Percentiles rank a stretch among this genome's conserved stretches.
Evolutionary conservation across 495 filamentous ascomycete genomes (phyloP).

Genomic region (Emericellopsis terricola): DNA sequence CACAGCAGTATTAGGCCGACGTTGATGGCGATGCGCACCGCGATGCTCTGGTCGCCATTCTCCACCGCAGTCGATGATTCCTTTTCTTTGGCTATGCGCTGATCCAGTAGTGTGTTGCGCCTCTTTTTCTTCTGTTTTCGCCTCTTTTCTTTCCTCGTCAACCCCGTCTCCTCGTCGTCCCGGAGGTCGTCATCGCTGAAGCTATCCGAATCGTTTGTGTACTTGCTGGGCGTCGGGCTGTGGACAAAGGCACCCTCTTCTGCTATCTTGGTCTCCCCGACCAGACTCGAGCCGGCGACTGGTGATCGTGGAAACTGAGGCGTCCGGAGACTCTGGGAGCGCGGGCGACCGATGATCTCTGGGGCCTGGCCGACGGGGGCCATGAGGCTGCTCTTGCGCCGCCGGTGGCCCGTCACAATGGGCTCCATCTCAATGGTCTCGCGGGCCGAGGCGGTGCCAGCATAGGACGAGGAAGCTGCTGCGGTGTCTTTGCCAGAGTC

Average conservation of each 20-base stretch:
- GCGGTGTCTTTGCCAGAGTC: not conserved
- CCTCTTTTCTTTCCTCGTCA: slow-evolving; percentile 53
- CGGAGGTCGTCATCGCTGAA: slow-evolving; percentile 52
- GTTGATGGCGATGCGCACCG: slow-evolving; percentile 53
- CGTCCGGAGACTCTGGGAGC: slow-evolving; percentile 30
- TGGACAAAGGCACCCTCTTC: slow-evolving; percentile 15
- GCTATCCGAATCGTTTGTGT: slow-evolving; percentile 10
- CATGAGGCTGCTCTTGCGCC: slow-evolving; percentile 40
- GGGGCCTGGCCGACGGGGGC: slow-evolving; percentile 10
- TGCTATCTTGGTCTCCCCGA: slow-evolving; percentile 18
- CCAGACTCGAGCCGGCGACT: slow-evolving; percentile 14
- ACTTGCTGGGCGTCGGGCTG: not conserved
- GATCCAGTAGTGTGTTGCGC: slow-evolving; percentile 54
- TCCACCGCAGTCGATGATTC: slow-evolving; percentile 41
- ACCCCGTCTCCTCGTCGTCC: slow-evolving; percentile 78
- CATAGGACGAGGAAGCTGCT: not conserved
- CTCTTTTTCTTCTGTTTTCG: slow-evolving; percentile 45
- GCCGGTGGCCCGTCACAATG: slow-evolving; percentile 30
- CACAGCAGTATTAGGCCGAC: slow-evolving; percentile 63
- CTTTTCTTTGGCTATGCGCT: slow-evolving; percentile 42
- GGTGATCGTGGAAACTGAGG: no score
- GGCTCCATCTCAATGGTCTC: slow-evolving; percentile 29
- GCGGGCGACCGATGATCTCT: slow-evolving; percentile 5
- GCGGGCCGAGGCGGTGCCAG: not conserved
- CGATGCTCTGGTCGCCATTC: slow-evolving; percentile 49